phyloP scores from a whole-genome alignment of 257 asterid species.

The Solanum dulcamara region DNA sequence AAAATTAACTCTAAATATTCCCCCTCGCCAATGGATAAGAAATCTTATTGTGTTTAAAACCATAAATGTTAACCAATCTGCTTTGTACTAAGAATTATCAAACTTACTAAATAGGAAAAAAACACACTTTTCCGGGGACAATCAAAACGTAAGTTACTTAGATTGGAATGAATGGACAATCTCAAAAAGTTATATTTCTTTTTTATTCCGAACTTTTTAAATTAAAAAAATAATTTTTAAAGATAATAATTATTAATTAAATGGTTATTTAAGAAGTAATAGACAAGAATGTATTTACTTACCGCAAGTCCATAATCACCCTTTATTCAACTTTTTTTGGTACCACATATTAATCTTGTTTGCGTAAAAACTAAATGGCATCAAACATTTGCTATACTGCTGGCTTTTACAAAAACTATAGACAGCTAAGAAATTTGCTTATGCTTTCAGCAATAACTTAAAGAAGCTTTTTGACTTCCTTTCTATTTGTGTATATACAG shows the following conservation, averaged over 20 bases:
- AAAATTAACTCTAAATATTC: not conserved
- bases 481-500: no score
- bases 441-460: not conserved
- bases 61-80: no score
- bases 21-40: not conserved
- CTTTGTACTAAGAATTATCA: no score
- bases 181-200: no score
- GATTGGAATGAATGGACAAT: no score
- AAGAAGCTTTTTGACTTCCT: not conserved
- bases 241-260: not conserved
- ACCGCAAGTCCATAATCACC: not conserved
- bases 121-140: no score
- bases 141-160: no score
- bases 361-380: not conserved
- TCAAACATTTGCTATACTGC: not conserved
- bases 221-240: not conserved
- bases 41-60: not conserved
- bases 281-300: not conserved
- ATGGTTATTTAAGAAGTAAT: not conserved
- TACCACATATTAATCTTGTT: not conserved
- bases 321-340: not conserved
- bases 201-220: rapidly evolving
- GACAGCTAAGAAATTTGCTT: not conserved
- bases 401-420: not conserved
- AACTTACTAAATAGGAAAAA: no score